phyloP scores from a whole-genome alignment of 805 yeast species.

The Saccharomycopsis oosterbeekiorum region DNA sequence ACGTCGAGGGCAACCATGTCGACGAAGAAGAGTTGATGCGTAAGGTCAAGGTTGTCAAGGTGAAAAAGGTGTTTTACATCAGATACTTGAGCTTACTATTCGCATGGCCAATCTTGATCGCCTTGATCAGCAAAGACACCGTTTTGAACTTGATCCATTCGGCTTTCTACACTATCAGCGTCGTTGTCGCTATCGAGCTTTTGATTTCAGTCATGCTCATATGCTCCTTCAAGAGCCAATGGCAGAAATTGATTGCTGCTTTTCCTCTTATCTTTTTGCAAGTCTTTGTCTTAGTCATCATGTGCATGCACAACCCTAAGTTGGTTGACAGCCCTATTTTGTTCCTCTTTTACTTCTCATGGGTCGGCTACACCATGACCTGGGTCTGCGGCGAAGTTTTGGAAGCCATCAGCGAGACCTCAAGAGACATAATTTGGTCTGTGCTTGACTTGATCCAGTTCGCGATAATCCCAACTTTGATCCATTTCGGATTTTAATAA shows the following conservation, averaged over 20 bases:
- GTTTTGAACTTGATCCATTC: conserved; percentile 2
- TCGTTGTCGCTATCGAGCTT: conserved; percentile 8
- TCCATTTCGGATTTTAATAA: not conserved
- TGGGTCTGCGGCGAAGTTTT: conserved; percentile 13
- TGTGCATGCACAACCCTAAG: not conserved
- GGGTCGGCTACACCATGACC: conserved; percentile 3
- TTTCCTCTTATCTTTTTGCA: conserved; percentile 8
- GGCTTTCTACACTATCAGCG: not conserved
- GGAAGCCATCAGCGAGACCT: conserved; percentile 3
- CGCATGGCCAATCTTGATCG: conserved; percentile 13
- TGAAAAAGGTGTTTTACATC: conserved; percentile 12
- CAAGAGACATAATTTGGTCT: conserved; percentile 11
- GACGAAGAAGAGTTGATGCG: conserved; percentile 1
- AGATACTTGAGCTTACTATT: conserved; percentile 12
- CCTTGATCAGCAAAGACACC: not conserved
- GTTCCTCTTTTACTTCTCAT: conserved; percentile 3
- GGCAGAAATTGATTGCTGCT: conserved; percentile 4
- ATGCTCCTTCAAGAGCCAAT: conserved; percentile 11
- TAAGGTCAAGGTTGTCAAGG: not conserved
- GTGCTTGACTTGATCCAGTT: conserved; percentile 12
- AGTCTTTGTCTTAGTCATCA: conserved; percentile 1
- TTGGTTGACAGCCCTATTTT: not conserved
- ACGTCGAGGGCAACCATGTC: conserved; percentile 1
- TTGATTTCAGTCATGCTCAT: conserved; percentile 13
- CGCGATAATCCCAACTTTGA: conserved; percentile 4